Base-by-base conservation (phyloP, 345 rosid species). In the Lepidium africanum region DNA sequence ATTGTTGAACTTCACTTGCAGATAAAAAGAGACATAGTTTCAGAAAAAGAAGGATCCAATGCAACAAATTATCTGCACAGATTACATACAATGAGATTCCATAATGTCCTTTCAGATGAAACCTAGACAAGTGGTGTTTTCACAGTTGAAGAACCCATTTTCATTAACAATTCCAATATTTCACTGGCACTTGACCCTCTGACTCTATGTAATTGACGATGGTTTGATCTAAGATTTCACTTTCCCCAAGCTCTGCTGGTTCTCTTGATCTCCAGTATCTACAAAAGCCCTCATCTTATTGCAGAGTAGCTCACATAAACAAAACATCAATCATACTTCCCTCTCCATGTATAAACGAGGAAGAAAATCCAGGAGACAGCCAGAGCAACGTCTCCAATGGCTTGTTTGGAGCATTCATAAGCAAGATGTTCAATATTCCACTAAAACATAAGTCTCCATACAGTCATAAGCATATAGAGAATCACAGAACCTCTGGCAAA, bases 341-440 rank as follows among this genome's bases (percentile, higher is more conserved):
- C 99, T 60, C 93, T 86, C 96, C 99, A 87, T 30, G 93, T 82
- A 74, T 78, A 91, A 52, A 87, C 92, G 55, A 91, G 86, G 53
- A 86, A 90, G 75, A 89, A 83, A 43, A 87, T 75, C 97, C 97
- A 89, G 10, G 97, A 95, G 12, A 84, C 74, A 17, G 86, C 92
- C 63, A 95, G 71, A 15, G 82, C 79, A 27, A 89, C 71, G 65
- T 86, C 92, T 2, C 96, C 96, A 60, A 83, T 81, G 9, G 84
- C 88, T 77, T 83, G 89, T 64, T 83, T 89, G 2, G 80, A 71
- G 77, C 86, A 89, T 38, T 87, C 96, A 65, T 54, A 72, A 6
- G 91, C 96, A 66, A 87, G 81, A 67, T 77, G 90, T 65, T 86
- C 92, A 14, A 91, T 76, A 58, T 77, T 83, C 72, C 90, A 77